Base-by-base conservation (phyloP, 257 asterid genomes). In the Verbena officinalis region DNA sequence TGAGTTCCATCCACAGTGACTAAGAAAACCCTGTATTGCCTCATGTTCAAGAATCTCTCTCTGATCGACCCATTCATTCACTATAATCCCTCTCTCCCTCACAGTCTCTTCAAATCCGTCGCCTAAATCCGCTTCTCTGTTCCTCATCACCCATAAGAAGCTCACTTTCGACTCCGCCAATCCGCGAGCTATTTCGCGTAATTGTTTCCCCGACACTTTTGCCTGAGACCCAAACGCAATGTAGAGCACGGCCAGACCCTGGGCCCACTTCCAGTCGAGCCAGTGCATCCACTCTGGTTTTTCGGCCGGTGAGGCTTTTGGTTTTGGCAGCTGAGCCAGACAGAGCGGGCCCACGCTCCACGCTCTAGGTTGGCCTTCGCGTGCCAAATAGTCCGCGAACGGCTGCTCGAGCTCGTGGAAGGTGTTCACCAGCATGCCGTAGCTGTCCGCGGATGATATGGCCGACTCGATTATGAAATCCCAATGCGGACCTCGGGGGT, bases 221-320 rank as follows among this genome's bases (percentile, higher is more conserved):
- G 89, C 95, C 62, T 90, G 97, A 10, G 97, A 75, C 4, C 97
- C 97, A 1, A 88, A 90, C 1, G 95, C 96, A 2, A 88, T 71
- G 50, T 88, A 91, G 0, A 91, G 67, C 0, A 84, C 95, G 0
- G 77, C 48, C 1, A 64, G 31, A 3, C 78, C 74, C 27, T 77
- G 39, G 7, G 38, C 68, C 44, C 53, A 23, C 61, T 71, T 79
- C 7, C n/a, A 40, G 43, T 88, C 94, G 0, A 88, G 86, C 96
- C 96, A 91, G 0, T 73, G 59, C 1, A 84, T 83, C 81, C 84
- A 91, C 0, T 31, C 3, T 0, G 81, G 77, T 53, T 53, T 70
- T 30, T 59, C 31, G 27, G 10, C 0, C 1, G 46, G 21, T 8
- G 9, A 5, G 4, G 56, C 1, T 1, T 38, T 22, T 0, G 5